Evolutionary conservation across 2,329 filamentous ascomycete species (phyloP).

Genomic region (Trichocomaceae sp.): DNA sequence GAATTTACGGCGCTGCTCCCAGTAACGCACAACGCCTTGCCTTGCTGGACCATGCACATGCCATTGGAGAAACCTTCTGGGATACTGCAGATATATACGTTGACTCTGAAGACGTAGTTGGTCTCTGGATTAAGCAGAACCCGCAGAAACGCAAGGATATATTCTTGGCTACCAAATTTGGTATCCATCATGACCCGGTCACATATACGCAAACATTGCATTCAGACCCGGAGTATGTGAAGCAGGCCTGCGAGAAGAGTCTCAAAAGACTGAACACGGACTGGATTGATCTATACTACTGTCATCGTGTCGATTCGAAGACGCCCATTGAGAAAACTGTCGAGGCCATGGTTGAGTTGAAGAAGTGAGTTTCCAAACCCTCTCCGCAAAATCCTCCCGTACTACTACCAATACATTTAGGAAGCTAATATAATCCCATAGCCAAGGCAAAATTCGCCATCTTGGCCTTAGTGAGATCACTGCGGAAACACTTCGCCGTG

Average conservation of each 20-base stretch:
- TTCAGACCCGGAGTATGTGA: conserved; percentile 12
- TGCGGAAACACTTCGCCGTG: conserved; percentile 43
- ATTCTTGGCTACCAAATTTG: conserved; percentile 15
- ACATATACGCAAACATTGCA: neutral
- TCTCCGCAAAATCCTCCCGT: neutral
- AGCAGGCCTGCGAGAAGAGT: conserved; percentile 10
- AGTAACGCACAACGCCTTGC: conserved; percentile 14
- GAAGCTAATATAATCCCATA: conserved; percentile 6
- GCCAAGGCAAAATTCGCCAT: conserved; percentile 44
- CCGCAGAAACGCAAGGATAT: conserved; percentile 11
- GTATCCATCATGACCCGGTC: neutral
- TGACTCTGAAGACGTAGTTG: conserved; percentile 8
- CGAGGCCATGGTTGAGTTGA: conserved; percentile 20
- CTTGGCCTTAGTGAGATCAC: conserved; percentile 45
- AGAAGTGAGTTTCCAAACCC: neutral
- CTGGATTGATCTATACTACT: conserved; percentile 40
- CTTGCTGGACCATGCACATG: conserved; percentile 8
- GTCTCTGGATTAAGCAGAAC: conserved; percentile 3
- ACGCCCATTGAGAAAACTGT: conserved; percentile 39
- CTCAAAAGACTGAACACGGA: conserved; percentile 3
- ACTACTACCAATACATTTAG: neutral
- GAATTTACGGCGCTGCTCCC: conserved; percentile 2
- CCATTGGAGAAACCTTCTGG: conserved; percentile 12
- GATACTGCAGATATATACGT: conserved; percentile 11
- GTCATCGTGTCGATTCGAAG: conserved; percentile 46